phyloP scores from a whole-genome alignment of 371 early-diverging fungal species.

The Parasitella parasitica region DNA sequence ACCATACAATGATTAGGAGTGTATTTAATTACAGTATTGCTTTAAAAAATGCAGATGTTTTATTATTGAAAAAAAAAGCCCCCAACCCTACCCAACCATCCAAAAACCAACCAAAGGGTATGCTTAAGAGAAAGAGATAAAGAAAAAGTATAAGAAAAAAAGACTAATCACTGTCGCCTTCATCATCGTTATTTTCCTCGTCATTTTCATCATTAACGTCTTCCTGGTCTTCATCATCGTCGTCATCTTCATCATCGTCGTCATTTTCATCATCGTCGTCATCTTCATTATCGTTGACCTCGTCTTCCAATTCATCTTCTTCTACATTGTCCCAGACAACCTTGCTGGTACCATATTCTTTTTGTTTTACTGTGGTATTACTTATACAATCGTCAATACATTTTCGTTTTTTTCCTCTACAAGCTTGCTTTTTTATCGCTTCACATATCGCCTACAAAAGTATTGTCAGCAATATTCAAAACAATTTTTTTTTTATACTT shows the following conservation, averaged over 20 bases:
- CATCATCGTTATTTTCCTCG: conserved; percentile 12
- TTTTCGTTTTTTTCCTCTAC: conserved; percentile 17
- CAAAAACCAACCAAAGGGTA: conserved; percentile 11
- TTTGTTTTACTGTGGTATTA: conserved; percentile 12
- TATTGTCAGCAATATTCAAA: conserved; percentile 12
- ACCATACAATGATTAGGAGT: not conserved
- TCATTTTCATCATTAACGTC: not conserved
- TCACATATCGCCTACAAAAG: conserved; percentile 10
- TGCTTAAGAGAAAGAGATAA: conserved; percentile 10
- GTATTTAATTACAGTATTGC: conserved; percentile 7
- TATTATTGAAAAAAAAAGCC: conserved; percentile 8
- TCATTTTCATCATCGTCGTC: conserved; percentile 10
- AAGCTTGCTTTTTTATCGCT: conserved; percentile 15
- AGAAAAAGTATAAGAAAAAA: conserved; percentile 15
- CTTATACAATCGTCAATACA: conserved; percentile 8
- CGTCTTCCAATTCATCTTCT: conserved; percentile 8
- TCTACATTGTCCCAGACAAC: conserved; percentile 14
- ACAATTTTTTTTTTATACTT: conserved; percentile 11
- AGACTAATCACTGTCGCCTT: conserved; percentile 10
- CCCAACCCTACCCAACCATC: conserved; percentile 16
- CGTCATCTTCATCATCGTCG: not conserved
- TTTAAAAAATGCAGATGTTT: conserved; percentile 11
- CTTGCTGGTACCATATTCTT: conserved; percentile 10
- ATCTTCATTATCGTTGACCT: conserved; percentile 2
- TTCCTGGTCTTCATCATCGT: conserved; percentile 5